These are phyloP conservation scores for Lachancea fermentati DNA, from an alignment of 805 yeast species.

Conservation along the genomic window DNA sequence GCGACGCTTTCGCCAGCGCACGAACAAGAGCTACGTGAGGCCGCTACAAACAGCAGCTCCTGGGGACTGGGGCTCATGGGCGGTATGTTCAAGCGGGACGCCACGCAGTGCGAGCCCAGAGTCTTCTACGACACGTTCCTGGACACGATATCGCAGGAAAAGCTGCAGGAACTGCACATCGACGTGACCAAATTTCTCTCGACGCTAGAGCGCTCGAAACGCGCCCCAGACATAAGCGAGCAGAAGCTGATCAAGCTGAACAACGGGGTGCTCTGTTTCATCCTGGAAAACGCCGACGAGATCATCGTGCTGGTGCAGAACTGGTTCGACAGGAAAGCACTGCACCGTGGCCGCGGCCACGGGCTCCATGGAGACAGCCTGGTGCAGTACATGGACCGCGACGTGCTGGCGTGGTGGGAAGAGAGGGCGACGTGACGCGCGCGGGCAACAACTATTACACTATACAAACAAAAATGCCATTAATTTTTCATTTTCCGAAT, in stretches of 20 bases:
- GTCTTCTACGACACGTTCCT: conserved; percentile 19
- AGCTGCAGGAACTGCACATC: conserved; percentile 22
- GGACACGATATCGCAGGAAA: conserved; percentile 17
- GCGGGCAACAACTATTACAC: not conserved
- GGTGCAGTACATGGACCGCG: conserved; percentile 20
- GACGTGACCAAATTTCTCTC: conserved; percentile 18
- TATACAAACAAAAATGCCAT: not conserved
- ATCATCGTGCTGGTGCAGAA: conserved; percentile 23
- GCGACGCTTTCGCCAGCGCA: conserved; percentile 7
- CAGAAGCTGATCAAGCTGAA: conserved; percentile 27
- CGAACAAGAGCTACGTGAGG: not conserved
- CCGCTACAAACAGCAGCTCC: not conserved
- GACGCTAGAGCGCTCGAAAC: conserved; percentile 16
- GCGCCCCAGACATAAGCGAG: conserved; percentile 15
- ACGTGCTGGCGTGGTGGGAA: conserved; percentile 24
- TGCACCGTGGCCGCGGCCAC: not conserved
- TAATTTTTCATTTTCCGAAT: not conserved
- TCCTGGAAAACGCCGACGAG: conserved; percentile 16
- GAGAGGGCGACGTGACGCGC: conserved; percentile 1
- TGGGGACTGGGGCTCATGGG: conserved; percentile 11
- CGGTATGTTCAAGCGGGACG: conserved; percentile 2
- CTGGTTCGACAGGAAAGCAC: conserved; percentile 22
- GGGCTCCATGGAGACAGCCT: conserved; percentile 8
- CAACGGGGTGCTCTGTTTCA: conserved; percentile 31
- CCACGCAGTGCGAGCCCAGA: not conserved